Percentiles rank a stretch among this genome's conserved stretches.
Evolutionary conservation across 225 moss, liverwort and hornwort species (phyloP).

Genomic region (Ulota crispa): DNA sequence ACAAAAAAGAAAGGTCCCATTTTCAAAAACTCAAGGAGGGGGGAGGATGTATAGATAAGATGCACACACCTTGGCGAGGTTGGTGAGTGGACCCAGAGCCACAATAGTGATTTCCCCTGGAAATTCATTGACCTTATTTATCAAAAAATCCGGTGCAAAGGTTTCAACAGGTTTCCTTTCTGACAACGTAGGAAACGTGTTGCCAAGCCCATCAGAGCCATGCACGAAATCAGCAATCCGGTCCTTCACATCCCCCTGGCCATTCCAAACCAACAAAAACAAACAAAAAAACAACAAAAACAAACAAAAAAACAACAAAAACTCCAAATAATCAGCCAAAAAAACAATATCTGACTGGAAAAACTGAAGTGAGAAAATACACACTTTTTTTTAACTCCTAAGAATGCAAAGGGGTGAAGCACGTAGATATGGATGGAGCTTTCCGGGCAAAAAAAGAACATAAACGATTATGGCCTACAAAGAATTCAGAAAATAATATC

Average conservation of each 20-base stretch:
- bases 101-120: conserved; percentile 88
- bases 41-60: background rate
- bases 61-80: conserved; percentile 69
- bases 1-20: too few relatives aligned
- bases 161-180: conserved; percentile 67
- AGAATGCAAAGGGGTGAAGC: too few relatives aligned
- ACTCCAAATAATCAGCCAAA: background rate
- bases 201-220: conserved; percentile 90
- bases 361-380: background rate
- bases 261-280: too few relatives aligned
- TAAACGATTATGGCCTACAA: too few relatives aligned
- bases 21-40: background rate
- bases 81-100: conserved; percentile 89
- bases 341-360: background rate
- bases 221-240: conserved; percentile 84
- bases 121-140: conserved; percentile 77
- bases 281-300: too few relatives aligned
- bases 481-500: too few relatives aligned
- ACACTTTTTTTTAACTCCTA: background rate
- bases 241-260: conserved; percentile 64
- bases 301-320: too few relatives aligned
- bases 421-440: too few relatives aligned
- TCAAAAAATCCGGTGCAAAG: conserved; percentile 78
- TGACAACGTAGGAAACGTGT: conserved; percentile 70
- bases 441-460: too few relatives aligned